Evolutionary conservation across 2,329 filamentous ascomycete genomes (phyloP).

Genomic region (Verticillium nonalfalfae): DNA sequence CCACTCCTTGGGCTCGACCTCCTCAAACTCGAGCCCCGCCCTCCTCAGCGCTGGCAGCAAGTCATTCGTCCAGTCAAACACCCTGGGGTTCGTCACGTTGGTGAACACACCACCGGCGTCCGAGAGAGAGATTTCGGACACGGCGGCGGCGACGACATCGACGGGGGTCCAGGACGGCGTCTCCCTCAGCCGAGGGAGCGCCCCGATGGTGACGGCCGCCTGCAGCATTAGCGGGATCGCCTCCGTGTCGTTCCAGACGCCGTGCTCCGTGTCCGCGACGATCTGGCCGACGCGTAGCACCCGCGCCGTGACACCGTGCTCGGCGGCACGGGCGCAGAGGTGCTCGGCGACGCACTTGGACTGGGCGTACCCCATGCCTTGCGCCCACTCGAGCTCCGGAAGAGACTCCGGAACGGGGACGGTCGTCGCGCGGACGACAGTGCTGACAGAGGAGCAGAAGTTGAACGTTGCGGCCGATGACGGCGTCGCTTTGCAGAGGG

Average conservation of each 20-base stretch:
- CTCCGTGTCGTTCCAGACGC: slow-evolving; percentile 44
- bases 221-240: slow-evolving; percentile 47
- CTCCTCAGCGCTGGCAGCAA: slow-evolving; percentile 39
- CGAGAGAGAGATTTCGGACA: slow-evolving; percentile 29
- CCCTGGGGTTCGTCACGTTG: slow-evolving; percentile 41
- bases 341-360: slow-evolving; percentile 33
- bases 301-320: slow-evolving; percentile 21
- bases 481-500: slow-evolving; percentile 18
- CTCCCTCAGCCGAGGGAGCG: slow-evolving; percentile 38
- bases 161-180: slow-evolving; percentile 38
- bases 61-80: slow-evolving; percentile 42
- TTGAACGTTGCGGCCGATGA: slow-evolving; percentile 25
- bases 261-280: slow-evolving; percentile 37
- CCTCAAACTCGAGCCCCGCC: slow-evolving; percentile 37
- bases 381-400: slow-evolving; percentile 27
- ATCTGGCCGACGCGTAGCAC: slow-evolving; percentile 45
- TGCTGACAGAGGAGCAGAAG: slow-evolving; percentile 44
- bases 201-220: slow-evolving; percentile 32
- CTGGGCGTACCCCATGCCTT: slow-evolving; percentile 34
- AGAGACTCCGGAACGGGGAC: slow-evolving; percentile 25
- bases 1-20: slow-evolving; percentile 36
- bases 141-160: slow-evolving; percentile 32
- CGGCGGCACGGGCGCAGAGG: slow-evolving; percentile 26
- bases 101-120: slow-evolving; percentile 25
- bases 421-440: slow-evolving; percentile 26